Base-by-base conservation (phyloP, 768 basidiomycete species). In the Suillus sp. region DNA sequence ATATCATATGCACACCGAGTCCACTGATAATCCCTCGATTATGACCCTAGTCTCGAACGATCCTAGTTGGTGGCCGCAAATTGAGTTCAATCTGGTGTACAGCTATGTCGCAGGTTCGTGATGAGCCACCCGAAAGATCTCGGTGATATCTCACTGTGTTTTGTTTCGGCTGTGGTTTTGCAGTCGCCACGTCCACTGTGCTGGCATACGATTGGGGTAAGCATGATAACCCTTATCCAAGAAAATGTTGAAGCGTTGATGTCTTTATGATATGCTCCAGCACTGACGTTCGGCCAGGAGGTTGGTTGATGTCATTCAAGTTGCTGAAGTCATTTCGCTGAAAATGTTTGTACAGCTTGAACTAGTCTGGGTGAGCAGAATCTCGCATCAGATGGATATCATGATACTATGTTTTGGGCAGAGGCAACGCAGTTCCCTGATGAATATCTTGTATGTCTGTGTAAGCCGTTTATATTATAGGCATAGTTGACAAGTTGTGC, bases 61-160 rank as follows among this genome's bases (percentile, higher is more conserved):
- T 48, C 47, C 47, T 27, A 27, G 25, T 48, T 16, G 25, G 47
- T 48, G 47, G 47, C 47, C 25, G 0, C 8, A 8, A 3, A 48
- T 48, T 2, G 1, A 25, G 16, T 8, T 3, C 7, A 4, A 8
- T 16, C 4, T 22, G 45, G 11, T 1, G 25, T 1, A 0, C 7
- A 48, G 25, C 25, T 48, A 48, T 27, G 14, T 48, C 27, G 1
- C 8, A 48, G 47, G 47, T 48, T 48, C 3, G 47, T 48, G 47
- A 25, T 3, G 47, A 7, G 14, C 22, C 2, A 25, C 5, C 3
- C 2, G 5, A 7, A 14, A 2, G 5, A 13, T 47, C n/a, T n/a
- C n/a, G n/a, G n/a, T 5, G 38, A 40, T 40, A 4, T 45, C 45
- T 45, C 11, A 45, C 22, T 14, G 13, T 14, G 7, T 25, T n/a